Percentiles rank a stretch among this genome's conserved stretches.
Conservation (phyloP, 805 yeast genomes). For the Candida stauntonica region DNA sequence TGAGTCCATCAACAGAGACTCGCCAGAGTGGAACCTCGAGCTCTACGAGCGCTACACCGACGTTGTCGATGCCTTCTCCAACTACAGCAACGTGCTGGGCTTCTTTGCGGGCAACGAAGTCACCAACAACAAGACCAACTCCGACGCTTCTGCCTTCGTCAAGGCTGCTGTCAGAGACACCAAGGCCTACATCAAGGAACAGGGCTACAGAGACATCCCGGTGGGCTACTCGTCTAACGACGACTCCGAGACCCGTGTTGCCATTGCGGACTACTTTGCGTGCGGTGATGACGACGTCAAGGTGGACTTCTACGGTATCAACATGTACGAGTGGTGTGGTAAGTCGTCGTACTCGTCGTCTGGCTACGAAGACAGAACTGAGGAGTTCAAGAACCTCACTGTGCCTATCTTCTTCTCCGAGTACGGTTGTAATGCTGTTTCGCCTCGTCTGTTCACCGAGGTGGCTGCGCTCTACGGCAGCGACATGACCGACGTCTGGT, state of each 20-base stretch:
- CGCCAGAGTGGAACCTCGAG: conserved; percentile 66
- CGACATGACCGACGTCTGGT: conserved; percentile 86
- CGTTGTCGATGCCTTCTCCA: conserved; percentile 68
- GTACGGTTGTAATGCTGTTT: conserved; percentile 75
- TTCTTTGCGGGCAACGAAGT: conserved; percentile 94
- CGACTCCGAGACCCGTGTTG: conserved; percentile 64
- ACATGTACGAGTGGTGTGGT: conserved; percentile 92
- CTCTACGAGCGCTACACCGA: conserved; percentile 67
- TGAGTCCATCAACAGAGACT: conserved; percentile 61
- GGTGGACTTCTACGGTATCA: conserved; percentile 80
- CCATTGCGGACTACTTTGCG: conserved; percentile 73
- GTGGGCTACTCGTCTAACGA: conserved; percentile 89
- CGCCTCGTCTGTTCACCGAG: conserved; percentile 76
- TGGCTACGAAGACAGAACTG: conserved; percentile 68
- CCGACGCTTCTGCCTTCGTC: conserved; percentile 79
- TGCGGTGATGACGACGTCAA: conserved; percentile 60
- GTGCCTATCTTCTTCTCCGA: conserved; percentile 84
- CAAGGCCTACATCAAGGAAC: conserved; percentile 60
- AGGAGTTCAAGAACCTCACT: conserved; percentile 67
- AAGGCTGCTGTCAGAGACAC: conserved; percentile 87
- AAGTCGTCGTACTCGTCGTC: conserved; percentile 54
- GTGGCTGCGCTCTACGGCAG: conserved; percentile 60
- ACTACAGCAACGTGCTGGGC: conserved; percentile 74
- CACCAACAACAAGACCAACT: conserved; percentile 63
- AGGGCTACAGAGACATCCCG: conserved; percentile 69